Conservation (phyloP, 2,329 filamentous ascomycete genomes). For the Pseudophaeomoniella oleicola region DNA sequence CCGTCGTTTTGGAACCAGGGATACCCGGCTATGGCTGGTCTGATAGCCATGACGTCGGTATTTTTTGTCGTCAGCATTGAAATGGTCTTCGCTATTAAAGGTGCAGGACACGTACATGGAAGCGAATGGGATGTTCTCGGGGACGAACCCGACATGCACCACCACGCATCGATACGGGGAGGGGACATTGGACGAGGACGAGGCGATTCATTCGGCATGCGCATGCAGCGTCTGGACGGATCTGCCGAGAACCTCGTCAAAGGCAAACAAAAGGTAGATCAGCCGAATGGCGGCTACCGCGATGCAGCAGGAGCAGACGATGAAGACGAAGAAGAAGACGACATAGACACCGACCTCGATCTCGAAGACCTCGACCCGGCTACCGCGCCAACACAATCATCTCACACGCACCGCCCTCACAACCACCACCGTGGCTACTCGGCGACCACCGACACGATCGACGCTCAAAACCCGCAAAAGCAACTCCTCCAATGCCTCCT, state of each 20-base stretch:
- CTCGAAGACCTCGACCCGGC: constrained; percentile 23
- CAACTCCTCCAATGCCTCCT: constrained; percentile 64
- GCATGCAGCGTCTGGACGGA: neutral
- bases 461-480: constrained; percentile 42
- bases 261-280: constrained; percentile 1
- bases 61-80: constrained; percentile 37
- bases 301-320: too few relatives aligned
- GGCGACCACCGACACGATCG: constrained; percentile 5
- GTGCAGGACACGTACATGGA: constrained; percentile 43
- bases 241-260: constrained; percentile 1
- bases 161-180: neutral
- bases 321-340: constrained; percentile 32
- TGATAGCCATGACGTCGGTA: constrained; percentile 29
- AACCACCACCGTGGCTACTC: constrained; percentile 7
- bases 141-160: constrained; percentile 1
- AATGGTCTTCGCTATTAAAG: constrained; percentile 53
- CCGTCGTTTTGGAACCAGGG: constrained; percentile 29
- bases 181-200: neutral
- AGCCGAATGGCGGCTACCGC: neutral
- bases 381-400: neutral
- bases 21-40: constrained; percentile 32
- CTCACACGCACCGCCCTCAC: constrained; percentile 2
- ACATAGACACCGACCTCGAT: constrained; percentile 45
- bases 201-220: neutral
- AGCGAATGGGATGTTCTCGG: constrained; percentile 32